Evolutionary conservation across 2,329 filamentous ascomycete genomes (phyloP), one percentile per base, ranked within the genome.

Genomic region (Fusarium austroafricanum): DNA sequence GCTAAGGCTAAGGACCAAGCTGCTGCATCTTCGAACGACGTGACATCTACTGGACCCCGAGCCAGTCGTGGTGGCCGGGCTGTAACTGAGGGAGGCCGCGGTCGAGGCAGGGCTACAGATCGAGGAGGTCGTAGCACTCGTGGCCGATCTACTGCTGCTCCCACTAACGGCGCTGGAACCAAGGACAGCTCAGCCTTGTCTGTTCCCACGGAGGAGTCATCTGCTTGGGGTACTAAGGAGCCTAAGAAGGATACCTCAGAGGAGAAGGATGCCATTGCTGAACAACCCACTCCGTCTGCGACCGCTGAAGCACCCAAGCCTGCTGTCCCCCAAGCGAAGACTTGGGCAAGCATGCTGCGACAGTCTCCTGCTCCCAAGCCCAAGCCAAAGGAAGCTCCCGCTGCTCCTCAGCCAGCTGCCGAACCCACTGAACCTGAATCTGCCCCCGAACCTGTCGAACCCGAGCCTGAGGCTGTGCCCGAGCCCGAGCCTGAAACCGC

Each of bases 301-400:
- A 72, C 76, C 46, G 66, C 76, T 50, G 80, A 83, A 61, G 67
- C 79, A 21, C 72, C 80, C 54, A 75, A 81, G 70, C 72, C 80
- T 54, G 75, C 80, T 57, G 76, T 79, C 55, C 73, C 81, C 40
- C 77, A 78, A 62, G 77, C 78, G 57, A 90, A 89, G 82, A 90
- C 88, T 26, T 94, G 91, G 91, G 91, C 91, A 37, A 92, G 90
- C 79, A 90, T 94, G 85, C 87, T 93, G 66, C 87, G 86, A 73
- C 83, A 87, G 76, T 83, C 89, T 35, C 83, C 85, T 42, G 79
- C 77, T 43, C 84, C 83, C 40, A 91, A 90, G 81, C 84, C 87
- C 38, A 85, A 85, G 79, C 80, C 83, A 46, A 84, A 84, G 76
- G 82, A 86, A 71, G 74, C 78, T n/a, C 77, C 83, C 61, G 79